Base-by-base conservation (phyloP, 805 yeast species). In the Ogataea salicorniae region DNA sequence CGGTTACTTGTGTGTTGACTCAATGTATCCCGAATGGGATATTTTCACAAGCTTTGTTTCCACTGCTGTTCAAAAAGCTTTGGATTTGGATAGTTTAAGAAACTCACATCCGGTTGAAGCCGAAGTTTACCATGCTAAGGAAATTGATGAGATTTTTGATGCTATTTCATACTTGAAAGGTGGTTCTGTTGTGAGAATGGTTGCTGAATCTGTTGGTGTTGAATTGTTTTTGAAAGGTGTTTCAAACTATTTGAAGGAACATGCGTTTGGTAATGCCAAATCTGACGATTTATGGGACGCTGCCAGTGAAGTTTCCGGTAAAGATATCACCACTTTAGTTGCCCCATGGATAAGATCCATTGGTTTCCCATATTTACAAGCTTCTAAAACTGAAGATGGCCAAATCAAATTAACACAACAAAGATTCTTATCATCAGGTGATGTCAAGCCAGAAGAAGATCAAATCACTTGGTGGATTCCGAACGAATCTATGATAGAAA, bases 71-170 rank as follows among this genome's bases (percentile, higher is more conserved):
- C 80, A 77, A 57, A 66, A 60, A 18, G 80, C 83, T 4, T 68
- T 79, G 41, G 68, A 71, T 46, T 71, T 81, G 50, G 87, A 81
- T 57, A 75, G 81, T 2, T 71, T 81, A 50, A 66, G 77, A 53
- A 77, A 72, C 56, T 83, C 92, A 6, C 95, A 88, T 64, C 91
- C 95, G 6, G 81, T 87, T 50, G 87, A 86, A 66, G 95, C 87
- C 8, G 85, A 86, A 13, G 88, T 88, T n/a, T 68, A 76, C 55
- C 80, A 83, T 59, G 92, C 92, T 5, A 77, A 79, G 52, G 94
- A 87, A 56, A 83, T 87, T 52, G 86, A 84, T 62, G 91, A 87
- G 68, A 81, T 86, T 17, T 87, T 87, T 62, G 96, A 87, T 60
- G 81, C 81, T 34, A 87, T 87, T 47, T 86, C 94, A 4, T 87